A percentile compares a stretch with the other conserved stretches of the same genome.
Conservation (phyloP, 140 eudicot species). For the Cichorium intybus region DNA sequence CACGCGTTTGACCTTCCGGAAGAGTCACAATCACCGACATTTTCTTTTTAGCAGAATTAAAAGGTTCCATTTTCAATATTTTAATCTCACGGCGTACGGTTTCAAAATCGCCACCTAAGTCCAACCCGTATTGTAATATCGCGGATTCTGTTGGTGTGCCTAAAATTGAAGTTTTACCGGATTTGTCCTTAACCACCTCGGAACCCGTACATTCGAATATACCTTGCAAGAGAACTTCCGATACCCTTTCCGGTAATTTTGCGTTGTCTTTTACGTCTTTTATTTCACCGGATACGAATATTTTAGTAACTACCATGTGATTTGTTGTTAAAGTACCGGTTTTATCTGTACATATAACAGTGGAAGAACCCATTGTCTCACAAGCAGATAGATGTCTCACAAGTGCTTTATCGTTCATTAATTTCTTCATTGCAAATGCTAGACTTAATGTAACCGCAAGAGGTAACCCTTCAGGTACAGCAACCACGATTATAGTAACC, state of each 20-base stretch:
- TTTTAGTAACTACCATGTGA: constrained; percentile 84
- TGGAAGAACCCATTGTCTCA: constrained; percentile 98
- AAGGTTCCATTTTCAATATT: constrained; percentile 69
- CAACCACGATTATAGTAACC: constrained; percentile 95
- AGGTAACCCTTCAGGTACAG: constrained; percentile 97
- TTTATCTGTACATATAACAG: constrained; percentile 84
- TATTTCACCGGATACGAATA: constrained; percentile 69
- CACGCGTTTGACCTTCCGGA: constrained; percentile 66
- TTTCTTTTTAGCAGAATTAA: constrained; percentile 81
- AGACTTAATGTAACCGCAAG: constrained; percentile 93
- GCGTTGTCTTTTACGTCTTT: constrained; percentile 44
- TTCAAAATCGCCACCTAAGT: constrained; percentile 71
- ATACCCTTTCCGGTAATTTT: constrained; percentile 43
- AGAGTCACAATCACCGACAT: constrained; percentile 87
- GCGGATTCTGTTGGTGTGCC: constrained; percentile 98
- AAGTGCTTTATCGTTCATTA: constrained; percentile 80
- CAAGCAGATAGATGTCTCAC: constrained; percentile 96
- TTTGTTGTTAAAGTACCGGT: constrained; percentile 97
- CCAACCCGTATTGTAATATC: constrained; percentile 75
- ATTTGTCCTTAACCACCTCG: constrained; percentile 82
- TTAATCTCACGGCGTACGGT: constrained; percentile 46
- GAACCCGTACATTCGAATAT: constrained; percentile 80
- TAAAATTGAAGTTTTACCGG: constrained; percentile 60
- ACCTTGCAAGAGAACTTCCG: constrained; percentile 58
- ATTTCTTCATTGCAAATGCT: constrained; percentile 95